Conservation (phyloP, 257 asterid genomes). For the Lycium barbarum region DNA sequence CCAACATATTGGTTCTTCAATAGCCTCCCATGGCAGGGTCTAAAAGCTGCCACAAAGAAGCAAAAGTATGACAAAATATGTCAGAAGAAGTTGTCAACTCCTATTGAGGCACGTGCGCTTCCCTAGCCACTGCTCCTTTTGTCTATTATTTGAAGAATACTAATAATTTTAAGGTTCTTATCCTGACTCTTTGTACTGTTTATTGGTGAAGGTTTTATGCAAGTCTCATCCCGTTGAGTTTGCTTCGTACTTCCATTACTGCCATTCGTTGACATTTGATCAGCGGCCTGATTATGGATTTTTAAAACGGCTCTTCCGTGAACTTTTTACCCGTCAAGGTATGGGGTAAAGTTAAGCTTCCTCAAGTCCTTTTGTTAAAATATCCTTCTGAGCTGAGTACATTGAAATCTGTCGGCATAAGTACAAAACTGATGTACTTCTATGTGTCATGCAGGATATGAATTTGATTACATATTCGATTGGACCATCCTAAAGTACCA, state of each 20-base stretch:
- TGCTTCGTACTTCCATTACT: conserved; percentile 91
- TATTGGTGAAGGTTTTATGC: conserved; percentile 73
- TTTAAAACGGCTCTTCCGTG: conserved; percentile 88
- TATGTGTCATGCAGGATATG: conserved; percentile 69
- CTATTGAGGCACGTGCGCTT: conserved; percentile 72
- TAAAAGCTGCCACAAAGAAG: conserved; percentile 97
- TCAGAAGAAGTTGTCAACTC: conserved; percentile 92
- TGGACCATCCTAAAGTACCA: conserved; percentile 98
- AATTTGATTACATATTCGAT: conserved; percentile 90
- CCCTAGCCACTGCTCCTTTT: not conserved
- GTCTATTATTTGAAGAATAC: conserved; percentile 17
- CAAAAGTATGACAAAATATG: conserved; percentile 97
- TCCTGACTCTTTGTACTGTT: conserved; percentile 6
- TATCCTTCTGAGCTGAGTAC: not conserved
- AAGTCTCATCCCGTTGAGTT: conserved; percentile 96
- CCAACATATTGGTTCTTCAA: conserved; percentile 37
- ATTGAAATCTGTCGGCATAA: not conserved
- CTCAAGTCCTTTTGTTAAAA: conserved; percentile 10
- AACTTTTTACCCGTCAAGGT: conserved; percentile 94
- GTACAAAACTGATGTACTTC: conserved; percentile 18
- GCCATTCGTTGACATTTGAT: conserved; percentile 93
- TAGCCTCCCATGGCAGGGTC: conserved; percentile 99
- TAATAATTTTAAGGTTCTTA: not conserved
- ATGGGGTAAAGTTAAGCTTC: conserved; percentile 30
- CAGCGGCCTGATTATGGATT: conserved; percentile 97